These are phyloP conservation scores for Wallacemonas rigidus DNA, from an alignment of 208 protist species.

Conservation along the genomic window DNA sequence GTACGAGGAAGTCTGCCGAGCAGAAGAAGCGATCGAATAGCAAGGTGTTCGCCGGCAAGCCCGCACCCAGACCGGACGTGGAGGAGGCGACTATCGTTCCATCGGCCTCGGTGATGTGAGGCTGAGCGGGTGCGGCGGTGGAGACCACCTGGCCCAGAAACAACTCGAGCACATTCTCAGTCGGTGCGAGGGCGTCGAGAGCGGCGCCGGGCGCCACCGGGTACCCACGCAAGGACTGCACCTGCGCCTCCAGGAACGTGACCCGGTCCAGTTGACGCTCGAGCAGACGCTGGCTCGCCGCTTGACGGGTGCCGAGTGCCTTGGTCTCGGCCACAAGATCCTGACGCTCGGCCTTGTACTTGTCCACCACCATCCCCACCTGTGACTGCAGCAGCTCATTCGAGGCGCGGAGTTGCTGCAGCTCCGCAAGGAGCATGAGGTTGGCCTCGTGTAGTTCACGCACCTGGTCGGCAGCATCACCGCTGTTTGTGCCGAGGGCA, in stretches of 20 bases:
- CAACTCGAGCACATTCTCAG: slow-evolving; percentile 89
- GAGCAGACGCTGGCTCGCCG: slow-evolving; percentile 56
- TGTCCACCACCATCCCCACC: slow-evolving; percentile 34
- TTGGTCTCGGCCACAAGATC: slow-evolving; percentile 30
- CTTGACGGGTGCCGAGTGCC: slow-evolving; percentile 54
- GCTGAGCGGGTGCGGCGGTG: slow-evolving; percentile 44
- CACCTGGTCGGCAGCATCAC: slow-evolving; percentile 49
- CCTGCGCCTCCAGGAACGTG: slow-evolving; percentile 85
- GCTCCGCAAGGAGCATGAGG: slow-evolving; percentile 58
- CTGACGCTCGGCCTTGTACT: slow-evolving; percentile 38
- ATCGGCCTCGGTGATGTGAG: slow-evolving; percentile 4
- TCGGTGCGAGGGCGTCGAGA: slow-evolving; percentile 40
- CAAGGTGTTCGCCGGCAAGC: neutral
- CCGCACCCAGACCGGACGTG: neutral
- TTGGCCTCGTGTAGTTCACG: slow-evolving; percentile 87
- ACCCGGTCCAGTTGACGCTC: slow-evolving; percentile 80
- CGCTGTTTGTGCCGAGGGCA: slow-evolving; percentile 26
- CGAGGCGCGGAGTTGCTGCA: slow-evolving; percentile 68
- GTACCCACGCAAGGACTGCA: slow-evolving; percentile 82
- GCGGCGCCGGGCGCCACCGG: slow-evolving; percentile 52
- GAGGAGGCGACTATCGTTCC: no score
- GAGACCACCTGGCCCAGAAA: slow-evolving; percentile 88
- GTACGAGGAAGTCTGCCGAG: slow-evolving; percentile 86
- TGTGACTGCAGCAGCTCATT: slow-evolving; percentile 78
- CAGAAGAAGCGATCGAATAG: slow-evolving; percentile 69